Evolutionary conservation across 495 filamentous ascomycete genomes (phyloP), one percentile per base, ranked within the genome.

Genomic region (Bryoglossum gracile): DNA sequence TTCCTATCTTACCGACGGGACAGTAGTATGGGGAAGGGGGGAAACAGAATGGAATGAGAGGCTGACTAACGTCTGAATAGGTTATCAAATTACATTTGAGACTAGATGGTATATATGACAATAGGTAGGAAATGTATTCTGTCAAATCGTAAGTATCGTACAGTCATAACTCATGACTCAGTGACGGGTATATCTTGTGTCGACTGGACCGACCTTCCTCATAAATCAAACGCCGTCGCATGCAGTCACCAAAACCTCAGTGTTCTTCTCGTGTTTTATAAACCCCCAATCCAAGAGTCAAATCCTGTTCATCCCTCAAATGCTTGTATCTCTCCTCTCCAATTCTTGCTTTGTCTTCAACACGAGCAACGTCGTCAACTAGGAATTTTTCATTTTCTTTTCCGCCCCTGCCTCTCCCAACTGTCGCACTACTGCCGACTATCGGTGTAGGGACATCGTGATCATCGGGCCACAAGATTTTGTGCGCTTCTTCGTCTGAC

Each of bases 301-400:
- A 34, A 28, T 60, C 57, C 41, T 54, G 48, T 25, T 60, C 57
- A 19, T 60, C 46, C 26, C 50, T 6, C 17, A 60, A 47, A 48
- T 57, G 46, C 43, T 60, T 60, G 10, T 14, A 23, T 9, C 46
- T 41, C 13, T 46, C 50, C 4, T 50, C 54, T 24, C 48, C 25
- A 17, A 49, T 43, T 24, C 46, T 16, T 22, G 53, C 43, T 26
- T 60, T 60, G 18, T 50, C 52, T n/a, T 56, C 56, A 19, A 48
- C 48, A 26, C 42, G 48, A 10, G 47, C 26, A 16, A 44, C 41
- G 32, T 45, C 46, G 8, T 43, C 53, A 13, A 46, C 13, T 23
- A 54, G 26, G 21, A 42, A 57, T 28, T 57, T 56, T 25, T 57
- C 46, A 11, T 50, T 60, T n/a, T 17, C 4, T 10, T 57, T 42